phyloP scores from a whole-genome alignment of 129 eudicot species.

The Heracleum sosnowskyi region DNA sequence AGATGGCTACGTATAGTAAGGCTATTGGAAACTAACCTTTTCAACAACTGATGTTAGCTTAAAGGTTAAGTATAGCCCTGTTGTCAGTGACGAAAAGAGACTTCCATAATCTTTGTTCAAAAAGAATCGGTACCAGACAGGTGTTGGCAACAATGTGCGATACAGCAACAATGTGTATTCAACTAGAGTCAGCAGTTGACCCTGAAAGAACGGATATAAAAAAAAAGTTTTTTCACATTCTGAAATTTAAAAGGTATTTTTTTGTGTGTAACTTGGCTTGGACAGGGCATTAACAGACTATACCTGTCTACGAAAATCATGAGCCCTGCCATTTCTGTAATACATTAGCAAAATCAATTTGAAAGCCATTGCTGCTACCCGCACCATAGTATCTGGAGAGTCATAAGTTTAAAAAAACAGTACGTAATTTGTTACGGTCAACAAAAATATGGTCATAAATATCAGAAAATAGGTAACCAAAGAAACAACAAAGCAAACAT shows the following conservation, averaged over 20 bases:
- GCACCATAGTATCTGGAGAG: slow-evolving; percentile 63
- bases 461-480: not conserved
- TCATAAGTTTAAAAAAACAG: not conserved
- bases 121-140: slow-evolving; percentile 71
- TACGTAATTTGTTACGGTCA: not conserved
- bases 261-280: not conserved
- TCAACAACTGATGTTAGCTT: slow-evolving; percentile 65
- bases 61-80: slow-evolving; percentile 56
- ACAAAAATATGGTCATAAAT: no score
- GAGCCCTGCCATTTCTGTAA: slow-evolving; percentile 69
- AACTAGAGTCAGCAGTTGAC: slow-evolving; percentile 64
- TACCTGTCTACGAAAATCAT: slow-evolving; percentile 85
- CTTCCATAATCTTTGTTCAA: slow-evolving; percentile 72
- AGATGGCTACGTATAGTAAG: not conserved
- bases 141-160: slow-evolving; percentile 63
- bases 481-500: not conserved
- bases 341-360: slow-evolving; percentile 65
- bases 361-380: slow-evolving; percentile 73
- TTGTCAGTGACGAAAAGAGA: slow-evolving; percentile 59
- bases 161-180: slow-evolving; percentile 50
- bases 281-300: not conserved
- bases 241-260: not conserved
- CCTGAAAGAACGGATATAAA: slow-evolving; percentile 22
- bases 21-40: slow-evolving; percentile 29
- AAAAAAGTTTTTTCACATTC: not conserved